Base-by-base conservation (phyloP, 768 basidiomycete species). In the Pisolithus microcarpus region DNA sequence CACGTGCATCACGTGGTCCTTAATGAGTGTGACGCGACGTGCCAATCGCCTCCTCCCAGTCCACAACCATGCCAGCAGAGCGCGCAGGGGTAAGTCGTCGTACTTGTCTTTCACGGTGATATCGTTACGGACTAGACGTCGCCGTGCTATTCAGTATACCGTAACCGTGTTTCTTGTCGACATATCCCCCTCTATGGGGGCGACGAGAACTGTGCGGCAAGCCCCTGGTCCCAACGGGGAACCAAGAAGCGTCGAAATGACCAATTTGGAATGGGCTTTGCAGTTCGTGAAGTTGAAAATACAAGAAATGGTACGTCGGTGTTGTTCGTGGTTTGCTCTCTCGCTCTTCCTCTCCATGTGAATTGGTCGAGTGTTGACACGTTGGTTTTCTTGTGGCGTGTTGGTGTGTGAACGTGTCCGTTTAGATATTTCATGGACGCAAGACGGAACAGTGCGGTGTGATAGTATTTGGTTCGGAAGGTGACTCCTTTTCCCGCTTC, bases 371-470 rank as follows among this genome's bases (percentile, higher is more conserved):
- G 4, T 34, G 11, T 34, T 13, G 34, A 30, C 21, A 23, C n/a
- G n/a, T n/a, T 23, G 21, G 21, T 23, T 23, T 23, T 23, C 21
- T 23, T 23, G 21, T 23, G 21, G 21, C 21, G 21, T 23, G 21
- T 23, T 1, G 21, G 10, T 39, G 57, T 18, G 11, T 26, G 1
- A 18, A 18, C 30, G 7, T 24, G 21, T 4, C 10, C 21, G 10
- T 28, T n/a, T 51, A 98, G 94, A 92, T 97, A 57, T 92, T 84
- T 62, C 82, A 87, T 57, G 88, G 85, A 13, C 77, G 94, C 38
- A 96, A 95, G 72, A 97, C 94, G 9, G 94, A 95, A 62, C 84
- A 91, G 62, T 91, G 91, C 63, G 90, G 91, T n/a, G 80, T 97
- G 26, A 77, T 96, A 43, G 68, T 85, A 3, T 92, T 91, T 60